Conservation (phyloP, 345 rosid genomes). For the Acer campestre region DNA sequence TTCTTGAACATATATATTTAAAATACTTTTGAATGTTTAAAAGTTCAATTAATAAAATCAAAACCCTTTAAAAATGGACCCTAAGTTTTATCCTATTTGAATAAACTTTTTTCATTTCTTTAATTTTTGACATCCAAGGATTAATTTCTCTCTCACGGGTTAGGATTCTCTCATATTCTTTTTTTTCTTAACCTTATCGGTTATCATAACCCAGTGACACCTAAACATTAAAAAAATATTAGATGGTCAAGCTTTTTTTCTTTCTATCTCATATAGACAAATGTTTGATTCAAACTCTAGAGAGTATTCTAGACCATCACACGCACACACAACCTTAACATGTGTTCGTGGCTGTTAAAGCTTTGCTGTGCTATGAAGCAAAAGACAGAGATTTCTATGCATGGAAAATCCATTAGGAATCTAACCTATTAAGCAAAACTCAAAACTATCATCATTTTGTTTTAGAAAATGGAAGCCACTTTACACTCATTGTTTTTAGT, state of each 20-base stretch:
- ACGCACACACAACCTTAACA: not conserved
- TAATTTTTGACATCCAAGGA: not conserved
- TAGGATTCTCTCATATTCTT: too few relatives aligned
- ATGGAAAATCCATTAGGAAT: conserved; percentile 35
- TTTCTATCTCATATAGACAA: too few relatives aligned
- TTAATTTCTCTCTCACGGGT: not conserved
- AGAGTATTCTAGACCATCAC: too few relatives aligned
- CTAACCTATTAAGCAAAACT: conserved; percentile 41
- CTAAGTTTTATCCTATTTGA: not conserved
- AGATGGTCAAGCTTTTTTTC: too few relatives aligned
- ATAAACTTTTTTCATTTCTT: not conserved
- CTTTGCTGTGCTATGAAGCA: conserved; percentile 31
- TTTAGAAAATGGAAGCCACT: conserved; percentile 46
- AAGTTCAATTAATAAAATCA: not conserved
- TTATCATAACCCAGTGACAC: too few relatives aligned
- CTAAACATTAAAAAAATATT: too few relatives aligned
- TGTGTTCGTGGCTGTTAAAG: not conserved
- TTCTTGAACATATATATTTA: not conserved
- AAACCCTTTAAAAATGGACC: not conserved
- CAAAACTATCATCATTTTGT: conserved; percentile 48
- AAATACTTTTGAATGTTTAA: not conserved
- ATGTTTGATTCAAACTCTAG: too few relatives aligned
- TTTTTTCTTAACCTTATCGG: too few relatives aligned
- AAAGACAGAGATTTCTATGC: not conserved
- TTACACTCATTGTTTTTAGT: conserved; percentile 27